phyloP scores from a whole-genome alignment of 1,284 basidiomycete species.

The Tilletia caries region DNA sequence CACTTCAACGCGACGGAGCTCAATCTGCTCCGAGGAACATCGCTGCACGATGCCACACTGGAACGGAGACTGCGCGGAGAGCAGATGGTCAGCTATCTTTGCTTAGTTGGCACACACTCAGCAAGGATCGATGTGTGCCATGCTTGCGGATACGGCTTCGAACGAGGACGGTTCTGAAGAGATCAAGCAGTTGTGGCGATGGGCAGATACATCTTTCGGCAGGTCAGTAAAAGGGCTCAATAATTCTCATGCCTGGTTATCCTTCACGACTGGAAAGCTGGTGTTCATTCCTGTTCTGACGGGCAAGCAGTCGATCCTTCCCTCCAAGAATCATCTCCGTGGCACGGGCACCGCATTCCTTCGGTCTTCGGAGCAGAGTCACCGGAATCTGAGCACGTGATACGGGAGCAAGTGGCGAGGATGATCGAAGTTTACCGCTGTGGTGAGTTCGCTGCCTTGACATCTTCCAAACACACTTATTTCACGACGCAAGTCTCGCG shows the following conservation, averaged over 20 bases:
- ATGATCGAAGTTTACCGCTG: too few species aligned
- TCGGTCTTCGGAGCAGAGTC: neutral
- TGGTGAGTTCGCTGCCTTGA: too few species aligned
- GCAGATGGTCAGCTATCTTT: neutral
- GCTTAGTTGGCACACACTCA: neutral
- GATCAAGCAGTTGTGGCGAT: neutral
- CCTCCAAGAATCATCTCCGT: constrained; percentile 1
- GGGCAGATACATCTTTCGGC: constrained; percentile 5
- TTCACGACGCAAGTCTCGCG: too few species aligned
- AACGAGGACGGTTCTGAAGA: too few species aligned
- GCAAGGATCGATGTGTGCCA: neutral
- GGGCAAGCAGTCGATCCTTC: neutral
- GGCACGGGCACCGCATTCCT: too few species aligned
- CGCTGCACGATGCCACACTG: too few species aligned
- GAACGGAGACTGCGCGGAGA: too few species aligned
- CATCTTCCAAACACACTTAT: neutral
- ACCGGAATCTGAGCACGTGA: neutral
- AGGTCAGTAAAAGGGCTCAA: neutral
- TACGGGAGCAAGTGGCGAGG: neutral
- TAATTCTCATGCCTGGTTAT: neutral
- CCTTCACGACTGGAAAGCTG: neutral
- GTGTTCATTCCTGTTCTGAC: neutral
- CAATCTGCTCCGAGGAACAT: too few species aligned
- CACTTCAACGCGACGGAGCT: too few species aligned
- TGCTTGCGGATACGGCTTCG: neutral